phyloP scores from a whole-genome alignment of 2,329 filamentous ascomycete species.

The Epichloe brachyelytri region DNA sequence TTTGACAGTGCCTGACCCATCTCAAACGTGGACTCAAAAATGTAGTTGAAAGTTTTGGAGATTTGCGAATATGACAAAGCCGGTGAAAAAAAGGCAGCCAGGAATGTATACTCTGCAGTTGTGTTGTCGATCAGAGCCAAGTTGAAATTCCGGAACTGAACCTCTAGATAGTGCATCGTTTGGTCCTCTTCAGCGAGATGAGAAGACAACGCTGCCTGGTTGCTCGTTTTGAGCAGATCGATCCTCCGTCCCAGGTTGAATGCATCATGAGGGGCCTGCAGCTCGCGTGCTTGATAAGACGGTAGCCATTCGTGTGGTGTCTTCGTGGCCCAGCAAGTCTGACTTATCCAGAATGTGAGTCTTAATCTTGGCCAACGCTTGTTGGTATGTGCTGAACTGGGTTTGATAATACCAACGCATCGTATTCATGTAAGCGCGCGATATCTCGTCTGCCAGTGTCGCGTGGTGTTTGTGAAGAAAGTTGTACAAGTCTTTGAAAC shows the following conservation, averaged over 20 bases:
- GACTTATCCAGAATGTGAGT: conserved; percentile 71
- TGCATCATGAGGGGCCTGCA: conserved; percentile 59
- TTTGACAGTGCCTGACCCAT: conserved; percentile 69
- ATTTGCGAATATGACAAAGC: conserved; percentile 63
- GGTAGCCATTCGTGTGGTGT: conserved; percentile 50
- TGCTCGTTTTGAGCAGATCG: conserved; percentile 64
- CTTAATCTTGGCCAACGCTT: conserved; percentile 72
- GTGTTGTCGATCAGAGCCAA: conserved; percentile 88
- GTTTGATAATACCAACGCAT: conserved; percentile 98
- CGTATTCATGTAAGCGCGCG: conserved; percentile 89
- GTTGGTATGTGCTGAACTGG: conserved; percentile 80
- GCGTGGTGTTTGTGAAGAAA: conserved; percentile 77
- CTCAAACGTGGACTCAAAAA: conserved; percentile 83
- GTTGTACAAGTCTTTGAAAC: conserved; percentile 74
- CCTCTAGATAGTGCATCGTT: conserved; percentile 72
- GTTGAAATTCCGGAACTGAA: conserved; percentile 89
- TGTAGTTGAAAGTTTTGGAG: conserved; percentile 70
- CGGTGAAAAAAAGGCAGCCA: conserved; percentile 79
- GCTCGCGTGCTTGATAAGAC: conserved; percentile 35
- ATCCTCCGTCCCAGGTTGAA: conserved; percentile 80
- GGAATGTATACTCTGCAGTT: conserved; percentile 86
- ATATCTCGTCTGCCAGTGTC: conserved; percentile 77
- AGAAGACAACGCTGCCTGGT: conserved; percentile 66
- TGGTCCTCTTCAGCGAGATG: conserved; percentile 88
- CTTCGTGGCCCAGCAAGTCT: conserved; percentile 72